Base-by-base conservation (phyloP, 176 grass and related monocot genomes). In the Coix lacrymajobi region DNA sequence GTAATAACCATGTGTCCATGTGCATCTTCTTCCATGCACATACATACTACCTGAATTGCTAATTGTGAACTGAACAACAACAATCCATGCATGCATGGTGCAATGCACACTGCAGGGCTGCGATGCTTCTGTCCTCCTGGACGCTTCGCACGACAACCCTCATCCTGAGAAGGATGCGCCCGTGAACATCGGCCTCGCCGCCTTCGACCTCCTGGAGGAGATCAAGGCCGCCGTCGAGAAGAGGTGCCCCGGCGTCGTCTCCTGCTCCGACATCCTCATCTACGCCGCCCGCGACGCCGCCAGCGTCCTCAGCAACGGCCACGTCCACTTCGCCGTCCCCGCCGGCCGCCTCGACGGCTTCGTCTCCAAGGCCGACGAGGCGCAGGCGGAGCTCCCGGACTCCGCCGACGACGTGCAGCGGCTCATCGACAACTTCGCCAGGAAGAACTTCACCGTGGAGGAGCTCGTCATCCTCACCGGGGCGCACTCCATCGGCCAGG, bases 401-500 rank as follows among this genome's bases (percentile, higher is more conserved):
- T 85, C 91, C 11, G 28, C 54, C 22, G 29, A 81, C 45, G 77
- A 80, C 54, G 71, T 85, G 2, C 5, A 79, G 38, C 25, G 73
- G 73, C 79, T 88, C 16, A 66, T 86, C 62, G 41, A 43, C 4
- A 81, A 78, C 26, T 93, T 91, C 81, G 77, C 70, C 10, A 69
- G 14, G 37, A 93, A 92, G 83, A 83, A 89, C 40, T 88, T 97
- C 34, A 71, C 67, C 36, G 40, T 77, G 8, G 87, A 88, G 86
- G 88, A 97, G 80, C 84, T 97, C 14, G 88, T 87, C 68, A 87
- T 91, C 74, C 54, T 96, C 46, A 73, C 88, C 29, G 91, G 89
- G 9, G 94, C 94, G n/a, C 94, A 97, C 85, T 84, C 87, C 71
- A 88, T 97, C 61, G 91, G 91, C 75, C 41, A 62, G 14, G 83